Evolutionary conservation across 1,139 yeast species (phyloP), one percentile per base, ranked within the genome.

Genomic region (Nakaseomyces uthaithaninus): DNA sequence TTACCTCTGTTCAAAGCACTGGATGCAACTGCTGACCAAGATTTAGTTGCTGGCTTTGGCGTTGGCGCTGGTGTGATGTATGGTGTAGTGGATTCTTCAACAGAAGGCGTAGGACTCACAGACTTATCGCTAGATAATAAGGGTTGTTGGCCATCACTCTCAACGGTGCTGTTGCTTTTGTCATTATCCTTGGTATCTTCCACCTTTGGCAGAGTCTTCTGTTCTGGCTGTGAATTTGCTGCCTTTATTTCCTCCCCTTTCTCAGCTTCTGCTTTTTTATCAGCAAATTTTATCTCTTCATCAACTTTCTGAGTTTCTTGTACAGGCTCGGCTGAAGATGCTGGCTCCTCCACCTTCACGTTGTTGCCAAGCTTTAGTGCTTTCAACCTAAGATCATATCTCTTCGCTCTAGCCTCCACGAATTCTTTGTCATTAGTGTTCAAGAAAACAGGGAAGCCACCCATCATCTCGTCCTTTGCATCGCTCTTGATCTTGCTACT

Each of bases 1-100:
- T 50, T 51, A 18, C 42, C 39, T 41, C 52, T 55, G 12, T 48
- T 30, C 7, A 52, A 49, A 2, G 59, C 59, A 30, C 57, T 51
- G 2, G 62, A 53, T 3, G 62, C 57, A 31, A 58, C 50, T 15
- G 63, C 55, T 2, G 65, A 58, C 61, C 63, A 57, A 8, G 62
- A 50, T 41, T 59, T 54, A 2, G 60, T 43, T 6, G 48, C 40
- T 3, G 55, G 41, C 27, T 50, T 41, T n/a, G 47, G 37, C 16
- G 51, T 30, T 2, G 46, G 22, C 5, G 48, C 27, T 2, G 49
- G 33, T 24, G 41, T 40, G 5, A 33, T 42, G 15, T 22, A 24
- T 12, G 48, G 26, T 31, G 45, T 27, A 14, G 41, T 28, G 16
- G 50, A 20, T 4, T 40, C 24, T 34, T 22, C 37, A 11, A 26